Base-by-base conservation (phyloP, 768 basidiomycete genomes). In the Stropharia rugosoannulata region DNA sequence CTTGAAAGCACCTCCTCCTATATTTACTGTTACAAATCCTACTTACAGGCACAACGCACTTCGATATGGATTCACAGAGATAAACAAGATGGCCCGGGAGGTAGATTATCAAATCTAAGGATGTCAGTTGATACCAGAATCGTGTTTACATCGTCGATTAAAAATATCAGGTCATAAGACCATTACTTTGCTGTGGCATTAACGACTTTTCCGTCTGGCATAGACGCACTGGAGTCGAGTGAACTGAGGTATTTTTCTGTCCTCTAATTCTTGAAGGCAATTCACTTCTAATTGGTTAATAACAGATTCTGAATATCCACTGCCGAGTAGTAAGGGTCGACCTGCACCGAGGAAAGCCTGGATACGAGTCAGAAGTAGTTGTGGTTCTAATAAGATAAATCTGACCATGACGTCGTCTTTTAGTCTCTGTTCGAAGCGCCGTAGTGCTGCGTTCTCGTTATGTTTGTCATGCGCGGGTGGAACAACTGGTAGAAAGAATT, bases 311-410 rank as follows among this genome's bases (percentile, higher is more conserved):
- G 83, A 67, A 27, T 90, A 62, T 4, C 87, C 90, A 61, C 74
- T 80, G 11, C 83, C 80, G 5, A 91, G 77, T 2, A 92, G 76
- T 40, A 91, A 72, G 18, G 87, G 85, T n/a, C 87, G 76, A 15
- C 81, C 84, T 0, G 85, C 83, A 59, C 75, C 77, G 39, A 92
- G 63, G 64, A 92, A 90, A 12, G 80, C 74, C 87, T 91, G 58
- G 16, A 43, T 16, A 49, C 57, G 9, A 36, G 10, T 4, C 12
- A 35, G 37, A 16, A 25, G 10, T 51, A 27, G 32, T 27, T 27
- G 4, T 39, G 13, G 27, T 19, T 29, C 46, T 3, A 40, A 39
- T 9, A 48, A 55, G 56, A 41, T 5, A 15, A 44, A 22, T 58
- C 68, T 52, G 57, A 86, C 89, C 58, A 74, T 65, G 36, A 87